Evolutionary conservation across 495 filamentous ascomycete species (phyloP).

Genomic region (Podospora fimiseda): DNA sequence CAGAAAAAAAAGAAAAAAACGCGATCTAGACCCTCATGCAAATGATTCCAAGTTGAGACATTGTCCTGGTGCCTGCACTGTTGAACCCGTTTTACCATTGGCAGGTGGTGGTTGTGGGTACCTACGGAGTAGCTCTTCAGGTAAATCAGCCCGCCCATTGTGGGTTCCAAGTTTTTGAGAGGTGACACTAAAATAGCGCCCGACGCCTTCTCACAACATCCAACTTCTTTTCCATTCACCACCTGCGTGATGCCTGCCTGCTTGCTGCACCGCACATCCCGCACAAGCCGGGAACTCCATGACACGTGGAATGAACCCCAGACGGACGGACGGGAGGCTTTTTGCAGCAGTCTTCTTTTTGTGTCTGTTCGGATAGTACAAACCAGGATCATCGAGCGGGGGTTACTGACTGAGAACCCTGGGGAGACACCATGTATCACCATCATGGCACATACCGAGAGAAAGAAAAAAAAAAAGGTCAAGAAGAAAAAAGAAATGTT

Average conservation of each 20-base stretch:
- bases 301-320: constrained; percentile 1
- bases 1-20: neutral
- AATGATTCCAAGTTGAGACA: constrained; percentile 1
- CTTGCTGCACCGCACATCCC: too few species aligned
- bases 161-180: neutral
- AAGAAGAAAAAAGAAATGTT: neutral
- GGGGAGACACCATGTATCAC: neutral
- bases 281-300: constrained; percentile 1
- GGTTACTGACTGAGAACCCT: too few species aligned
- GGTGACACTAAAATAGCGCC: constrained; percentile 4
- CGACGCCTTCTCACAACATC: neutral
- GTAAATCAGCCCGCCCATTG: neutral
- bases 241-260: too few species aligned
- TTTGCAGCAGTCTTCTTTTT: too few species aligned
- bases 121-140: neutral
- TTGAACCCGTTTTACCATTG: neutral
- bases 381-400: too few species aligned
- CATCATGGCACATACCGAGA: neutral
- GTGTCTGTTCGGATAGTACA: too few species aligned
- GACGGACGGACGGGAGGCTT: neutral
- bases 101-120: constrained; percentile 2
- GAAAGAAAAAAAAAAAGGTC: neutral
- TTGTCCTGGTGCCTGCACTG: neutral
- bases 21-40: neutral
- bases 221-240: neutral